Conservation (phyloP, 1,284 basidiomycete genomes). For the Boletus semigastroideus region DNA sequence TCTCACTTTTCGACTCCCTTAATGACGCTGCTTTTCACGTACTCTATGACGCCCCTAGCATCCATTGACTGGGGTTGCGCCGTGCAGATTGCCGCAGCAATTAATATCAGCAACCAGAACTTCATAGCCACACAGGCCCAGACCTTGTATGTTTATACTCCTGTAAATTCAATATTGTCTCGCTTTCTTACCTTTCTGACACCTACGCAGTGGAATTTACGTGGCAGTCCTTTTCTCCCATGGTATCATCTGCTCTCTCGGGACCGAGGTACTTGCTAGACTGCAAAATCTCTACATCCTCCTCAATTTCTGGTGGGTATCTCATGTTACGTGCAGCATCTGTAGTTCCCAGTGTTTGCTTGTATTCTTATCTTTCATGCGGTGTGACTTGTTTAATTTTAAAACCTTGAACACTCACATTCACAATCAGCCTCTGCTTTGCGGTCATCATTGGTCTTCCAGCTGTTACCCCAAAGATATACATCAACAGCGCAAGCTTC, state of each 20-base stretch:
- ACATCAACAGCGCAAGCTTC: conserved; percentile 65
- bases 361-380: not conserved
- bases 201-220: conserved; percentile 53
- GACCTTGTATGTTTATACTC: conserved; percentile 49
- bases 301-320: conserved; percentile 60
- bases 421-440: conserved; percentile 52
- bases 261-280: conserved; percentile 65
- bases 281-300: conserved; percentile 71
- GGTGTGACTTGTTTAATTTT: not conserved
- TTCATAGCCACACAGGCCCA: conserved; percentile 56
- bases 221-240: conserved; percentile 56
- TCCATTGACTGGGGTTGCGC: conserved; percentile 80
- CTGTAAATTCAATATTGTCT: not conserved
- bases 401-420: not conserved
- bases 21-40: not conserved
- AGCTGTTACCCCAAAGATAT: conserved; percentile 62
- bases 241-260: conserved; percentile 63
- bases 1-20: not conserved
- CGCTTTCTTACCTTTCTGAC: not conserved
- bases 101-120: conserved; percentile 51
- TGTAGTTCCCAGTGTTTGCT: not conserved
- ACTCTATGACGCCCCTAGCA: conserved; percentile 37
- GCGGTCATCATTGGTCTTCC: conserved; percentile 74
- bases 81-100: conserved; percentile 68
- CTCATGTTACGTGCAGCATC: not conserved